Percentiles rank a stretch among this genome's conserved stretches.
Conservation (phyloP, 352 stramenopile species). For the Phytophthora pistaciae region DNA sequence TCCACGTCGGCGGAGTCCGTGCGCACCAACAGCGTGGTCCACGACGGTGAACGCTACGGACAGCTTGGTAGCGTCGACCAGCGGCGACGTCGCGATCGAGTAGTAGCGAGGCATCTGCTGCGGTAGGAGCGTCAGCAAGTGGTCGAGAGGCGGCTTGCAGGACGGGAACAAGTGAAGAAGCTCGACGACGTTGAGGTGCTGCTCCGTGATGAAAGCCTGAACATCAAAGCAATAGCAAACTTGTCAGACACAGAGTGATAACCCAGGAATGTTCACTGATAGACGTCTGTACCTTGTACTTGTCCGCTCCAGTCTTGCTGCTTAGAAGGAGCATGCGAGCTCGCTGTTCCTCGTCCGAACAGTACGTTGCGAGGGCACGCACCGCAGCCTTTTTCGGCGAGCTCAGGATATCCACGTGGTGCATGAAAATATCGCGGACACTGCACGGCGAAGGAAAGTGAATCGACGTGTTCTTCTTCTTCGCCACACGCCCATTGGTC, state of each 20-base stretch:
- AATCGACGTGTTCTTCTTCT: slow-evolving; percentile 40
- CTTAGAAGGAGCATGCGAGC: slow-evolving; percentile 71
- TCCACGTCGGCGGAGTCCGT: slow-evolving; percentile 50
- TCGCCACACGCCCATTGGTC: slow-evolving; percentile 32
- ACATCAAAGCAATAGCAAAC: neutral
- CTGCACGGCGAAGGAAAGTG: slow-evolving; percentile 67
- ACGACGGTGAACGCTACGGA: slow-evolving; percentile 94
- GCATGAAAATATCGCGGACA: slow-evolving; percentile 78
- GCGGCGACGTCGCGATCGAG: slow-evolving; percentile 94
- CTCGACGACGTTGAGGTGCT: slow-evolving; percentile 92
- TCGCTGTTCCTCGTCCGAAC: slow-evolving; percentile 66
- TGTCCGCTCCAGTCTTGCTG: slow-evolving; percentile 70
- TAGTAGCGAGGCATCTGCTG: slow-evolving; percentile 96
- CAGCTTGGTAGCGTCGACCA: slow-evolving; percentile 70
- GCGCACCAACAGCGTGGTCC: slow-evolving; percentile 71
- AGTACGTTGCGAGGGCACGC: slow-evolving; percentile 73
- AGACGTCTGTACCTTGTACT: slow-evolving; percentile 66
- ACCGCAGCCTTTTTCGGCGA: slow-evolving; percentile 82
- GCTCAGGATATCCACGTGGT: slow-evolving; percentile 87
- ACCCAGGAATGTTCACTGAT: neutral
- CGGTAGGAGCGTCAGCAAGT: slow-evolving; percentile 88
- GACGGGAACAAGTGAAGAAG: slow-evolving; percentile 95
- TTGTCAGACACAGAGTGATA: slow-evolving; percentile 4
- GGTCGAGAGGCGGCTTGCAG: slow-evolving; percentile 87
- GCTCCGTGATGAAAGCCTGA: slow-evolving; percentile 84